These are phyloP conservation scores for Fusarium oxysporum DNA, from an alignment of 2,329 filamentous ascomycete genomes.

Conservation along the genomic window DNA sequence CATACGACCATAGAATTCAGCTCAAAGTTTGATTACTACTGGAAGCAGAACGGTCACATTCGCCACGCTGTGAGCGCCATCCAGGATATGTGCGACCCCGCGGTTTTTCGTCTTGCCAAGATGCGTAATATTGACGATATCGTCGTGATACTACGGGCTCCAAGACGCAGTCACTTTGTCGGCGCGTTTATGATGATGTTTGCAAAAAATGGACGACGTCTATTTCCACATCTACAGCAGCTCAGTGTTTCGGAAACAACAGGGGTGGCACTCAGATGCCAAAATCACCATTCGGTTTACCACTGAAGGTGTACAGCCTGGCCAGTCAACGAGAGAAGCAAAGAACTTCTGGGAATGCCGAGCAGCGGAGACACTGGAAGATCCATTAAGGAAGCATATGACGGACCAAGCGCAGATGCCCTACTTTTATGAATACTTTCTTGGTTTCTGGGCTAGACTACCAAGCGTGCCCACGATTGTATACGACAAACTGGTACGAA, in stretches of 20 bases:
- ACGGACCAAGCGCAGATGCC: background rate
- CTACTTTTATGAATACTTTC: conserved; percentile 31
- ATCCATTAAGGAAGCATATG: background rate
- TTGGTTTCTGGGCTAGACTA: background rate
- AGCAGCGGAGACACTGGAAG: background rate
- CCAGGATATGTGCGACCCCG: conserved; percentile 8
- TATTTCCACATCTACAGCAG: background rate
- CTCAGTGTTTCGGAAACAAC: accelerated
- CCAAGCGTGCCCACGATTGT: background rate
- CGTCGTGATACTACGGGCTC: background rate
- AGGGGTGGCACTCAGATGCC: background rate
- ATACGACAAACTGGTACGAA: background rate
- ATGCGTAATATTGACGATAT: conserved; percentile 2
- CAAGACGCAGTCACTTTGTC: conserved; percentile 17
- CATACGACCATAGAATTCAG: conserved; percentile 8
- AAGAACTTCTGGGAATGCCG: conserved; percentile 34
- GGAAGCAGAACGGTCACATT: background rate
- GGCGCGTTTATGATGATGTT: conserved; percentile 25
- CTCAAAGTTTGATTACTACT: conserved; percentile 21
- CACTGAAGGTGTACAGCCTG: background rate
- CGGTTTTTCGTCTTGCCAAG: background rate
- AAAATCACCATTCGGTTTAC: conserved; percentile 8
- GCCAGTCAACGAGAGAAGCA: conserved; percentile 12
- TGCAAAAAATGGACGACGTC: conserved; percentile 20
- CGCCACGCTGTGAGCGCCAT: background rate